These are phyloP conservation scores for Rhodomyrtus tomentosa DNA, from an alignment of 345 rosid genomes.

Conservation along the genomic window DNA sequence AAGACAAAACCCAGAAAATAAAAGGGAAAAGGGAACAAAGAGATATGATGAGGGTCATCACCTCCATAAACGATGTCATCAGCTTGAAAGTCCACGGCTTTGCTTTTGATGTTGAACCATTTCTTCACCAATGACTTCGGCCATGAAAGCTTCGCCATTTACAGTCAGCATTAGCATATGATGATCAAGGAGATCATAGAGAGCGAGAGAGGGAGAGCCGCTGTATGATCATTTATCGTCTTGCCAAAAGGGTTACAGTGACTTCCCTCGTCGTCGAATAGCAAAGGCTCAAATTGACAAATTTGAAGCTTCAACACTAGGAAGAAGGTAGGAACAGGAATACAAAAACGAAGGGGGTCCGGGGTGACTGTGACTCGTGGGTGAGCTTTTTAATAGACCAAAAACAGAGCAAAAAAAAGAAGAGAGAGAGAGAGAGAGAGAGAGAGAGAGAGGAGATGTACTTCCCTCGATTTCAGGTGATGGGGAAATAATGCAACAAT, in stretches of 20 bases:
- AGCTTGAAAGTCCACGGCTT: slow-evolving; percentile 74
- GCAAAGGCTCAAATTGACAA: not conserved
- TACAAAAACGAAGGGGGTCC: not conserved
- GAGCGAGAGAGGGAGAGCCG: not conserved
- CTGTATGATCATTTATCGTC: not conserved
- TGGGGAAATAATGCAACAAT: slow-evolving; percentile 9
- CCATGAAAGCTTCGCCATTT: slow-evolving; percentile 67
- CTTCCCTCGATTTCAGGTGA: slow-evolving; percentile 15
- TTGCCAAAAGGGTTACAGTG: not conserved
- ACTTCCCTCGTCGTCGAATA: not conserved
- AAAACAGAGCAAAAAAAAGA: not conserved
- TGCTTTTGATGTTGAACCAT: slow-evolving; percentile 85
- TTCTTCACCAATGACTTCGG: slow-evolving; percentile 91
- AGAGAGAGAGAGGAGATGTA: not conserved
- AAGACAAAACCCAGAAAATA: not conserved
- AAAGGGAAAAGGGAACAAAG: not conserved
- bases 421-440: not conserved
- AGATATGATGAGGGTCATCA: slow-evolving; percentile 5
- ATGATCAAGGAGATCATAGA: not conserved
- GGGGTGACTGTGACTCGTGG: not conserved
- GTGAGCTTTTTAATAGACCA: not conserved
- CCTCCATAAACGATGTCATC: slow-evolving; percentile 48
- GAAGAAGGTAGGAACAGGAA: not conserved
- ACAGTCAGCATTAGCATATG: not conserved
- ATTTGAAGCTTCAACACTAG: not conserved